Percentiles rank a stretch among this genome's conserved stretches.
Conservation (phyloP, 139 green algal genomes). For the Picochlorum costavermella region DNA sequence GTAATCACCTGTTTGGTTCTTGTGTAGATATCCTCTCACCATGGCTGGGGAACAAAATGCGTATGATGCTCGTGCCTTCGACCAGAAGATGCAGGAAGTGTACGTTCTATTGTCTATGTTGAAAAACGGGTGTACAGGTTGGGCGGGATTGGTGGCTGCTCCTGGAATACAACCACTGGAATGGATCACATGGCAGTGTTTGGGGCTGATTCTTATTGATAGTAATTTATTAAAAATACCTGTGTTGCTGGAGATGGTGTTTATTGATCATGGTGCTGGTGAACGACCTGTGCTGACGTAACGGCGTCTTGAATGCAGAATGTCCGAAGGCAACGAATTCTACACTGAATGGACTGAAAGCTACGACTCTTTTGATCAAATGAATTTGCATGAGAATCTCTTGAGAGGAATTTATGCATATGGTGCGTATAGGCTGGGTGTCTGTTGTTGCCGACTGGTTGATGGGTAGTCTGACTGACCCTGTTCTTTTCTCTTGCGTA, state of each 20-base stretch:
- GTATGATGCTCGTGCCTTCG: slow-evolving; percentile 68
- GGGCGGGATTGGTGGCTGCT: slow-evolving; percentile 2
- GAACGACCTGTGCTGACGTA: neutral
- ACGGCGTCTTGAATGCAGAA: slow-evolving; percentile 36
- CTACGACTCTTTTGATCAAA: slow-evolving; percentile 95
- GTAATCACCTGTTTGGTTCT: too few relatives aligned
- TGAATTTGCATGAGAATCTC: slow-evolving; percentile 97
- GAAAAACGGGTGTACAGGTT: neutral
- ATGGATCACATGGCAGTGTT: neutral
- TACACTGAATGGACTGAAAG: slow-evolving; percentile 97
- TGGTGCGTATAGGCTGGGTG: slow-evolving; percentile 46
- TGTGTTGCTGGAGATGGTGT: neutral
- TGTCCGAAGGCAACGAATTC: slow-evolving; percentile 61
- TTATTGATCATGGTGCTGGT: neutral
- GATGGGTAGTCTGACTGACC: neutral
- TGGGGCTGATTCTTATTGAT: neutral
- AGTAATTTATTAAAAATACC: neutral
- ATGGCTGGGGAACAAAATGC: slow-evolving; percentile 41
- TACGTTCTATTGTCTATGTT: slow-evolving; percentile 25
- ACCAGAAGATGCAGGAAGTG: slow-evolving; percentile 75
- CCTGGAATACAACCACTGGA: neutral
- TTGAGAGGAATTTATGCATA: slow-evolving; percentile 99
- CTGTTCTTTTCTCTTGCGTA: neutral
- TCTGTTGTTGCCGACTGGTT: neutral
- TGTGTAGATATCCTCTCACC: slow-evolving; percentile 8